Percentiles rank a stretch among this genome's conserved stretches.
Conservation (phyloP, 208 protist genomes). For the Crithidia brevicula region DNA sequence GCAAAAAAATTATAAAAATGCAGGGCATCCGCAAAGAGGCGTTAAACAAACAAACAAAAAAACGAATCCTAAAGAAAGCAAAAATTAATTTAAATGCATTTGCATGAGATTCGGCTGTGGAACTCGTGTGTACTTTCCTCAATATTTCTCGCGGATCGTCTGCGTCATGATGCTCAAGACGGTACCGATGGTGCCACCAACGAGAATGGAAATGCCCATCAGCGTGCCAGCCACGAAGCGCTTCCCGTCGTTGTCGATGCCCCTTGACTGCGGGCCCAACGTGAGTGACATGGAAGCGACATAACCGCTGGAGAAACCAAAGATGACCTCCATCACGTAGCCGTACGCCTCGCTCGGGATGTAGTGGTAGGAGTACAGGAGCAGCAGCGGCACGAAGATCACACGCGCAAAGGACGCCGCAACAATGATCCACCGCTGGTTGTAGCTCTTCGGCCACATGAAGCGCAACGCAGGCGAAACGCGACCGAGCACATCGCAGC, state of each 20-base stretch:
- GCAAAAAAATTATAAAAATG: not conserved
- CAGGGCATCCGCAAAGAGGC: not conserved
- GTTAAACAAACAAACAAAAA: not conserved
- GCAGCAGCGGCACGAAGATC: constrained; percentile 58
- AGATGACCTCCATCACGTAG: constrained; percentile 60
- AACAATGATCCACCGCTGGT: constrained; percentile 44
- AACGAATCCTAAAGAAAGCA: constrained; percentile 16
- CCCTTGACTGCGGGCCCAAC: constrained; percentile 39
- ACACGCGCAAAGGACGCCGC: constrained; percentile 43
- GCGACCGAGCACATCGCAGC: constrained; percentile 52
- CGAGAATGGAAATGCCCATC: constrained; percentile 60
- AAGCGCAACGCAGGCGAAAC: constrained; percentile 46
- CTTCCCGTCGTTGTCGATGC: constrained; percentile 45
- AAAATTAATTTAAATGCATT: too few species aligned
- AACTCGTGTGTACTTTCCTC: too few species aligned
- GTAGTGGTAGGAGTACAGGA: constrained; percentile 62
- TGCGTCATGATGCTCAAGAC: constrained; percentile 56
- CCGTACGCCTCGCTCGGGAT: constrained; percentile 50
- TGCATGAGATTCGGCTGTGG: too few species aligned
- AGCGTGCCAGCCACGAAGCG: constrained; percentile 61
- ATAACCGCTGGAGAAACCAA: constrained; percentile 67
- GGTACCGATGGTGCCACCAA: constrained; percentile 45
- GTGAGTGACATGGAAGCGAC: constrained; percentile 52
- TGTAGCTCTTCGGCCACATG: constrained; percentile 39
- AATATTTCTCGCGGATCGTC: constrained; percentile 29